phyloP scores from a whole-genome alignment of 1,139 yeast genomes.

The Taphrina populina region DNA sequence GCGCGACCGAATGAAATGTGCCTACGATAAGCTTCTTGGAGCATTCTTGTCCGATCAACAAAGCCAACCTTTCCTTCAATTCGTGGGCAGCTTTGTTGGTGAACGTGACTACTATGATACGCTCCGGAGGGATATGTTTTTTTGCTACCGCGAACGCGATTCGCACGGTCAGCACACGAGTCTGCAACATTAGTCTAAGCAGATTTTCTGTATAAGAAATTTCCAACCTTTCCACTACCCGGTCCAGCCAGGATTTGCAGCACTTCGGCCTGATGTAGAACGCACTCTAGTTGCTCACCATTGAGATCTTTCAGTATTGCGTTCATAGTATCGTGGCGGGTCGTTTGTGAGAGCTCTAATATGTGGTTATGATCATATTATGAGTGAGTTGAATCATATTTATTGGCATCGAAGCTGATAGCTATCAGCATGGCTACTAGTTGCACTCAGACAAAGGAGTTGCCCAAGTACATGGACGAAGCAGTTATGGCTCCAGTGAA shows the following conservation, averaged over 20 bases:
- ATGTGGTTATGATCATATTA: too few species aligned
- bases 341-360: neutral
- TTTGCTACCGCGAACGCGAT: conserved; percentile 64
- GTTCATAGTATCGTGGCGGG: conserved; percentile 1
- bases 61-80: conserved; percentile 61
- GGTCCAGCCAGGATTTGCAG: conserved; percentile 90
- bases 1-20: conserved; percentile 82
- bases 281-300: conserved; percentile 22
- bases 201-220: neutral
- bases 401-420: too few species aligned
- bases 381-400: too few species aligned
- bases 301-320: conserved; percentile 8
- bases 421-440: too few species aligned
- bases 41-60: conserved; percentile 48
- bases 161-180: conserved; percentile 73
- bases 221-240: conserved; percentile 54
- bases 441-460: too few species aligned
- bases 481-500: too few species aligned
- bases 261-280: conserved; percentile 24
- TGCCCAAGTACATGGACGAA: too few species aligned
- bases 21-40: conserved; percentile 61
- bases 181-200: conserved; percentile 47
- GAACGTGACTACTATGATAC: conserved; percentile 80
- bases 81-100: conserved; percentile 88
- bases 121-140: conserved; percentile 55